Evolutionary conservation across 108 stramenopile species (phyloP).

Genomic region (Cyclotella atomus): DNA sequence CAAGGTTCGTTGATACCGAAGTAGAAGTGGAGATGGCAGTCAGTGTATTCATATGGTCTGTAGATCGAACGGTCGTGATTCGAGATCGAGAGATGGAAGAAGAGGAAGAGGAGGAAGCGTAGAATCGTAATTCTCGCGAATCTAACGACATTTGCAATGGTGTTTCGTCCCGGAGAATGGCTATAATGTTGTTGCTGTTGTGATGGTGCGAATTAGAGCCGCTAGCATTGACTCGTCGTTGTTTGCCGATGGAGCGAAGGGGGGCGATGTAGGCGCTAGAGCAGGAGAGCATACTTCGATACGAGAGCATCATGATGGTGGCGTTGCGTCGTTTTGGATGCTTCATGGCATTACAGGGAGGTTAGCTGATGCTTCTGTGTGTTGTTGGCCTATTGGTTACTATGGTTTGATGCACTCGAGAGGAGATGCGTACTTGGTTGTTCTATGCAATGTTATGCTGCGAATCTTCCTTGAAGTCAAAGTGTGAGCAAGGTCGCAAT

Average conservation of each 20-base stretch:
- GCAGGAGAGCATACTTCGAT: no score
- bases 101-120: conserved; percentile 18
- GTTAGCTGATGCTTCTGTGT: neutral
- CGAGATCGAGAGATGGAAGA: neutral
- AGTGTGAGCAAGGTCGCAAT: no score
- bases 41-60: conserved; percentile 2
- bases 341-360: conserved; percentile 6
- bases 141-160: conserved; percentile 41
- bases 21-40: neutral
- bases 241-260: neutral
- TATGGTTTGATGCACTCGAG: neutral
- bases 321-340: neutral
- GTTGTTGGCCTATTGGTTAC: neutral
- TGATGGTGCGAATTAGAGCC: no score
- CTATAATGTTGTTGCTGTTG: neutral
- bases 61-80: conserved; percentile 1
- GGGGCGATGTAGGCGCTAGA: conserved; percentile 2
- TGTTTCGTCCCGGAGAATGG: neutral
- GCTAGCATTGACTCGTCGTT: no score
- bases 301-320: conserved; percentile 1
- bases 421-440: no score
- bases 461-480: no score
- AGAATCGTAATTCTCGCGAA: conserved; percentile 64
- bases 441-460: no score
- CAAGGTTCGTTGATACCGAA: no score